Evolutionary conservation across 2,329 filamentous ascomycete species (phyloP).

Genomic region (Rhinocladiella mackenziei): DNA sequence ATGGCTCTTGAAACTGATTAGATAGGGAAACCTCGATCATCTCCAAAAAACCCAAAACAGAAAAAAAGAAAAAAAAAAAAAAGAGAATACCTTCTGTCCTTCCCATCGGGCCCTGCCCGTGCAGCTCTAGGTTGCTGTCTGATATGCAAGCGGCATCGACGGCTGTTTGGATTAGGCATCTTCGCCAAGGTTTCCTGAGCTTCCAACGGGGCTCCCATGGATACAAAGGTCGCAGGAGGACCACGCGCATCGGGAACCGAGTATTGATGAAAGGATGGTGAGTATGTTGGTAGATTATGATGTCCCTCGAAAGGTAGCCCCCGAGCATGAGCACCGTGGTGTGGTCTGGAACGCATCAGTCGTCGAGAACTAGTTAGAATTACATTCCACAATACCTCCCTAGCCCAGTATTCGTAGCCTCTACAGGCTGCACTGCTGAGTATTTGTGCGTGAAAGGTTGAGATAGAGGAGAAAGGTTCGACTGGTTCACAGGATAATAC

Average conservation of each 20-base stretch:
- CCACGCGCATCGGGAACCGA: slow-evolving; percentile 4
- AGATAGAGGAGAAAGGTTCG: slow-evolving; percentile 3
- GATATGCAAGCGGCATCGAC: slow-evolving; percentile 40
- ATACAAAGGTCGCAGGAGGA: neutral
- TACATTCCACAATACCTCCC: neutral
- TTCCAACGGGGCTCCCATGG: neutral
- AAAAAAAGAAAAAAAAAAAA: slow-evolving; percentile 22
- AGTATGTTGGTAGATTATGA: slow-evolving; percentile 20
- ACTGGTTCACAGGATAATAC: neutral
- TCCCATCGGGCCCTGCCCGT: slow-evolving; percentile 45
- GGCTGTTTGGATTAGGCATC: neutral
- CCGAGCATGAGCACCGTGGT: no score
- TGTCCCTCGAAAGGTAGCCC: neutral
- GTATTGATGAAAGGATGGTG: neutral
- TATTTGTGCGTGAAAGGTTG: neutral
- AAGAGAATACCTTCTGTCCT: slow-evolving; percentile 44
- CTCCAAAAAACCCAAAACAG: no score
- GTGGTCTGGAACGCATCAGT: neutral
- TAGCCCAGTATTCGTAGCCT: neutral
- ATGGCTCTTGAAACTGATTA: slow-evolving; percentile 38
- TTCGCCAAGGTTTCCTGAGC: neutral
- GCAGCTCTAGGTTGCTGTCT: slow-evolving; percentile 46
- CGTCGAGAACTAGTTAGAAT: neutral
- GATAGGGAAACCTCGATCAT: slow-evolving; percentile 41
- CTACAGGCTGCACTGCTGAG: neutral